Conservation (phyloP, 345 rosid species). For the Zanthoxylum bungeanum region DNA sequence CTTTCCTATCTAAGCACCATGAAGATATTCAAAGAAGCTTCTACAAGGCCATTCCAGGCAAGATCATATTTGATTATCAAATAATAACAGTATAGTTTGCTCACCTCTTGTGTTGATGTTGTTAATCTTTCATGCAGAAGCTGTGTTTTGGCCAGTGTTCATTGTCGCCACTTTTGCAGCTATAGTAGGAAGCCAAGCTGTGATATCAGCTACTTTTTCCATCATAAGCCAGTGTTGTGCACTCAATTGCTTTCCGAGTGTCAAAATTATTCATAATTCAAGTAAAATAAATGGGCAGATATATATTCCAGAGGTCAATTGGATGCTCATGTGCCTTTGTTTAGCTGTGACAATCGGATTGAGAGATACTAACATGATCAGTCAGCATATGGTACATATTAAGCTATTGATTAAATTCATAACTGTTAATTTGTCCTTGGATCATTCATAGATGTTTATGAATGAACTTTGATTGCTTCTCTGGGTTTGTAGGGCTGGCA, state of each 20-base stretch:
- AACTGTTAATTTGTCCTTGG: slow-evolving; percentile 7
- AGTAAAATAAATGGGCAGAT: slow-evolving; percentile 75
- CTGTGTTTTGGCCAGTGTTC: slow-evolving; percentile 86
- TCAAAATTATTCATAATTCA: slow-evolving; percentile 78
- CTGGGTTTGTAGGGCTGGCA: slow-evolving; percentile 60
- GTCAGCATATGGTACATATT: slow-evolving; percentile 76
- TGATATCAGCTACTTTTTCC: slow-evolving; percentile 84
- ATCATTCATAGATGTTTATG: neutral
- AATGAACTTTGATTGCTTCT: slow-evolving; percentile 8
- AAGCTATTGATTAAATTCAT: neutral
- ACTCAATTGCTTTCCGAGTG: slow-evolving; percentile 81
- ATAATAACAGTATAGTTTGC: neutral
- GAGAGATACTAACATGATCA: slow-evolving; percentile 67
- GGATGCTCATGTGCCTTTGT: slow-evolving; percentile 84
- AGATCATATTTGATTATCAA: slow-evolving; percentile 11
- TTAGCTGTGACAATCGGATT: slow-evolving; percentile 67
- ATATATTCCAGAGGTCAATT: slow-evolving; percentile 88
- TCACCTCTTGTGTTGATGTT: slow-evolving; percentile 14
- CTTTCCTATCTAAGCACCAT: slow-evolving; percentile 71
- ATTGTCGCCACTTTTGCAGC: slow-evolving; percentile 81
- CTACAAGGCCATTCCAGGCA: slow-evolving; percentile 88
- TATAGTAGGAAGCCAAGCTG: slow-evolving; percentile 88
- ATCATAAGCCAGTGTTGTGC: slow-evolving; percentile 81
- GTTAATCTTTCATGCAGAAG: slow-evolving; percentile 49
- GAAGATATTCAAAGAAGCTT: slow-evolving; percentile 77